Percentiles rank a stretch among this genome's conserved stretches.
Evolutionary conservation across 78 protist genomes (phyloP).

Genomic region (Kipferlia bialata): DNA sequence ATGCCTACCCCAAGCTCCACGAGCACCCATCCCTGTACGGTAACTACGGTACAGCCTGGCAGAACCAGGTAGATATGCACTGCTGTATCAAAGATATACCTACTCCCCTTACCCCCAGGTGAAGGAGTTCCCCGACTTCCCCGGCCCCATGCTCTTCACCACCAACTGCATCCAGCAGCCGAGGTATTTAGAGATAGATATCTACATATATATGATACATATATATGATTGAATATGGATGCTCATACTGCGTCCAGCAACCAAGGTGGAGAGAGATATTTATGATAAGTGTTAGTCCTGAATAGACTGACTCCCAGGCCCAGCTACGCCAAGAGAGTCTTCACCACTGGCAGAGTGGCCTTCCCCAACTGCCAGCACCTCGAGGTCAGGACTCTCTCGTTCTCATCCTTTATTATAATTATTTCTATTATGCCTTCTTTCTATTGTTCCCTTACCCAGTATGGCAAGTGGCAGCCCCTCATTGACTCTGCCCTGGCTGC

Average conservation of each 20-base stretch:
- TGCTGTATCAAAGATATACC: too few species aligned
- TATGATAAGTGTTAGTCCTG: too few species aligned
- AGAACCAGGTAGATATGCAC: too few species aligned
- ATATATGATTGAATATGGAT: too few species aligned
- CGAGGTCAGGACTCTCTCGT: not conserved
- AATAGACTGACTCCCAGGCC: constrained; percentile 28
- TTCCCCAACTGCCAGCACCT: not conserved
- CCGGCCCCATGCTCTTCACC: constrained; percentile 63
- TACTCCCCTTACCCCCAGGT: too few species aligned
- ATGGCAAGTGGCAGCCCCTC: not conserved
- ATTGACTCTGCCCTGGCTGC: constrained; percentile 8
- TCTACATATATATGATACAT: too few species aligned
- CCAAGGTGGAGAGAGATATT: too few species aligned
- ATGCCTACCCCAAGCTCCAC: constrained; percentile 53
- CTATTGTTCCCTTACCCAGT: not conserved
- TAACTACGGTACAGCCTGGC: constrained; percentile 68
- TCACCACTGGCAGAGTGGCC: constrained; percentile 38
- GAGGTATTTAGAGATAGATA: too few species aligned
- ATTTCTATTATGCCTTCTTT: too few species aligned
- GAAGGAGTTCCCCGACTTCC: constrained; percentile 39
- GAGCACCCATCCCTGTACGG: constrained; percentile 37
- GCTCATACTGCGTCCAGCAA: too few species aligned
- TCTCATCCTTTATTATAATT: not conserved
- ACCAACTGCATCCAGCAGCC: constrained; percentile 70
- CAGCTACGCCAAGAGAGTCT: constrained; percentile 40